Evolutionary conservation across 2,329 filamentous ascomycete genomes (phyloP).

Genomic region (Chaetoscypha palmicola): DNA sequence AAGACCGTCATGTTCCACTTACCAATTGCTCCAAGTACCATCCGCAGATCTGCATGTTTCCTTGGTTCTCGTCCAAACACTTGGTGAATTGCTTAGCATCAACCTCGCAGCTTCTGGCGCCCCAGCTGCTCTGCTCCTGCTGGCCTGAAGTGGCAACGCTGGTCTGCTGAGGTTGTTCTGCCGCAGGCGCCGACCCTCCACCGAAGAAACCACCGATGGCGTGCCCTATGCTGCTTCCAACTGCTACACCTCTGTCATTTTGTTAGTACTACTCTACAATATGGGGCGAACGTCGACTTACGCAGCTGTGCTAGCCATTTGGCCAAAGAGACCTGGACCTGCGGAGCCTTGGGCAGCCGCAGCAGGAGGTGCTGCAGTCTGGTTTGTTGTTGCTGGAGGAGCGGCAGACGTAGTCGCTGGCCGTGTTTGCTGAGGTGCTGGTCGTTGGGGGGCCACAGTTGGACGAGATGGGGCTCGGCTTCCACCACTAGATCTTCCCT

Average conservation of each 20-base stretch:
- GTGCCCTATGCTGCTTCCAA: slow-evolving; percentile 92
- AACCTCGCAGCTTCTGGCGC: slow-evolving; percentile 63
- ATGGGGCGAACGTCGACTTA: slow-evolving; percentile 43
- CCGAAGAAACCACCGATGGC: slow-evolving; percentile 84
- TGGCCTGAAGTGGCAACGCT: slow-evolving; percentile 47
- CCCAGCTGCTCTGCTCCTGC: slow-evolving; percentile 47
- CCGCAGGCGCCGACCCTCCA: slow-evolving; percentile 57
- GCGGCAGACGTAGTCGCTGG: slow-evolving; percentile 58
- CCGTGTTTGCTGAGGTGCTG: slow-evolving; percentile 55
- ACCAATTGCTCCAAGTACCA: slow-evolving; percentile 96
- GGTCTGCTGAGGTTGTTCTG: slow-evolving; percentile 40
- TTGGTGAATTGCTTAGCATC: slow-evolving; percentile 82
- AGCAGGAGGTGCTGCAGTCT: slow-evolving; percentile 40
- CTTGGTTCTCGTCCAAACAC: slow-evolving; percentile 93
- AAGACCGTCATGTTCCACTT: too few relatives aligned
- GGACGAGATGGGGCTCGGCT: slow-evolving; percentile 59
- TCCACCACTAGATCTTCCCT: slow-evolving; percentile 56
- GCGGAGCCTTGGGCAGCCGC: slow-evolving; percentile 37
- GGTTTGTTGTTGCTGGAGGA: slow-evolving; percentile 44
- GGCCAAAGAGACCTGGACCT: slow-evolving; percentile 82
- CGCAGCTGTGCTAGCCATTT: slow-evolving; percentile 98
- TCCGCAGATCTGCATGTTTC: slow-evolving; percentile 90
- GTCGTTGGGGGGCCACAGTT: slow-evolving; percentile 50
- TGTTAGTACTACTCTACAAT: slow-evolving; percentile 21
- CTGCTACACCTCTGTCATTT: slow-evolving; percentile 74